These are phyloP conservation scores for Singerocomus rubriflavus DNA, from an alignment of 1,284 basidiomycete species.

Conservation along the genomic window DNA sequence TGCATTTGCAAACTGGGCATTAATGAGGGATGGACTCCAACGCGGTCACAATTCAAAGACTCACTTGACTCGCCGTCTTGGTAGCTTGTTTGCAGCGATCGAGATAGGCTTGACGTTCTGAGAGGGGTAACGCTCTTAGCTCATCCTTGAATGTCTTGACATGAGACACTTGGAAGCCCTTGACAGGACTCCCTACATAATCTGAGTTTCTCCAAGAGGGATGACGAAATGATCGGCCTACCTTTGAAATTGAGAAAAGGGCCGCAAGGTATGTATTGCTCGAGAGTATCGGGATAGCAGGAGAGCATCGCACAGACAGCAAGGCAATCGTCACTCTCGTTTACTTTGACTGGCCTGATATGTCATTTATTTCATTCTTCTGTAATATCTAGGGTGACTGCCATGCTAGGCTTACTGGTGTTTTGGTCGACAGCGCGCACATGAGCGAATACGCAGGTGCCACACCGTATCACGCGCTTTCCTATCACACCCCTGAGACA, in stretches of 20 bases:
- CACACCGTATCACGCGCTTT: constrained; percentile 30
- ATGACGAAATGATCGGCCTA: background rate
- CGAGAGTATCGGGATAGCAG: constrained; percentile 12
- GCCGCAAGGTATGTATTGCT: constrained; percentile 28
- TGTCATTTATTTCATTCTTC: background rate
- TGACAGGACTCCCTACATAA: constrained; percentile 17
- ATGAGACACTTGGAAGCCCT: constrained; percentile 25
- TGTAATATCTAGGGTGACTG: background rate
- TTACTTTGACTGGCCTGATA: constrained; percentile 22
- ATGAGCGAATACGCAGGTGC: constrained; percentile 32
- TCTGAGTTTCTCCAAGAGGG: constrained; percentile 6
- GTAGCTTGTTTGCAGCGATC: constrained; percentile 16
- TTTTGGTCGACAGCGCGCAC: constrained; percentile 24
- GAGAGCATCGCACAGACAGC: constrained; percentile 12
- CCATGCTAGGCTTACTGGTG: constrained; percentile 21
- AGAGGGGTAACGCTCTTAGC: constrained; percentile 8
- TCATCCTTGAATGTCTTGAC: constrained; percentile 22
- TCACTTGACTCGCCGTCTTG: constrained; percentile 12
- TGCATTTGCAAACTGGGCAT: constrained; percentile 23
- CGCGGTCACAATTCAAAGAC: background rate
- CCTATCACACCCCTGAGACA: constrained; percentile 24
- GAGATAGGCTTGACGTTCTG: constrained; percentile 23
- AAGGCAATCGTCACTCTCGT: constrained; percentile 8
- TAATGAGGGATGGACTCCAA: constrained; percentile 5
- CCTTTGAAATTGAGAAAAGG: constrained; percentile 28